Evolutionary conservation across 257 asterid species (phyloP), one percentile per base, ranked within the genome.

Genomic region (Avicennia marina): DNA sequence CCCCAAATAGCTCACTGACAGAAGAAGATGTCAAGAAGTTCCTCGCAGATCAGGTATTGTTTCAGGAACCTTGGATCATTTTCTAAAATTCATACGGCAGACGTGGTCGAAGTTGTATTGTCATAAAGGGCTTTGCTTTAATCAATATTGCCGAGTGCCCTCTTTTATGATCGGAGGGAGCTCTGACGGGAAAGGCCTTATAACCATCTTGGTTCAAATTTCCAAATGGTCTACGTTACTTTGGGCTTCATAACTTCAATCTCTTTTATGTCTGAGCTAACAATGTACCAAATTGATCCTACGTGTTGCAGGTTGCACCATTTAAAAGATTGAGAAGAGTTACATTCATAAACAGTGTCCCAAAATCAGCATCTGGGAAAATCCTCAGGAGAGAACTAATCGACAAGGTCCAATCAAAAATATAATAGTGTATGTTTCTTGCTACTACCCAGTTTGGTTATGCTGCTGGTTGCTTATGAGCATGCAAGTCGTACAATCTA

Each of bases 301-400:
- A n/a, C n/a, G 12, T 45, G 7, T 4, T 68, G 66, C 80, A 91
- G 97, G 97, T 88, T 21, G 95, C 97, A 13, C 95, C 90, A 4
- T 93, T 65, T 61, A 93, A 93, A 69, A 74, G 87, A 68, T 57
- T 89, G 78, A 66, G 72, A 53, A 70, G 80, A 61, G 95, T 93
- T 36, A 75, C 94, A 12, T 93, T 89, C 66, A 56, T 78, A 12
- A 84, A 78, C 67, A 78, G 64, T 2, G 95, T 93, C 53, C 99
- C 99, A 16, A 93, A 93, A 74, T 84, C 96, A 19, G 85, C 89
- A 36, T 49, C 99, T 0, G 97, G 99, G 58, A 93, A 93, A 66
- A 84, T 93, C 40, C 84, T 93, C 20, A 75, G 97, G 66, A 74
- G 99, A 65, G 96, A 89, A 63, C 89, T 93, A 13, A 79, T 86